Conservation (phyloP, 371 early-diverging fungal genomes). For the Batkoa obscura region DNA sequence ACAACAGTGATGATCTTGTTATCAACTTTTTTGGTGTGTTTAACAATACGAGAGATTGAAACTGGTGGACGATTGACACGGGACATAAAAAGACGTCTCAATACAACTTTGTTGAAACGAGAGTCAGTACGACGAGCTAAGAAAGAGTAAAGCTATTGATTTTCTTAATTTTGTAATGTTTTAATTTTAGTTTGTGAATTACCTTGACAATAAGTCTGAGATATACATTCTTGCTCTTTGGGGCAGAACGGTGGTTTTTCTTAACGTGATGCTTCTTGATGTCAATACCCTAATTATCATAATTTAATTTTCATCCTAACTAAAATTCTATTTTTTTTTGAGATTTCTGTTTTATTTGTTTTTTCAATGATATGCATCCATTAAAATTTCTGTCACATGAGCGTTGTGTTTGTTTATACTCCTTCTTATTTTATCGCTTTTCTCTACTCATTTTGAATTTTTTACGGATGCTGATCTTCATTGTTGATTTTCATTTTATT, state of each 20-base stretch:
- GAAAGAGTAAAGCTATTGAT: conserved; percentile 82
- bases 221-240: conserved; percentile 86
- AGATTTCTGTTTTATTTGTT: no score
- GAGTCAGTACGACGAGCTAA: conserved; percentile 95
- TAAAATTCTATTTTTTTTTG: no score
- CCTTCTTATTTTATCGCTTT: no score
- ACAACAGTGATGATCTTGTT: conserved; percentile 83
- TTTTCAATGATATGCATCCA: no score
- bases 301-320: background rate
- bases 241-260: conserved; percentile 71
- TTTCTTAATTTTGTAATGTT: background rate
- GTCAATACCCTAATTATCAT: conserved; percentile 70
- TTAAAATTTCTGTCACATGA: no score
- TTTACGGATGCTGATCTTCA: no score
- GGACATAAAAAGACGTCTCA: conserved; percentile 97
- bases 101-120: conserved; percentile 94
- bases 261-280: conserved; percentile 87
- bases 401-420: no score
- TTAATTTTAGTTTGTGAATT: conserved; percentile 6
- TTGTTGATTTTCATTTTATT: no score
- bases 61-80: conserved; percentile 91
- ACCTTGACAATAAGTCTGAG: conserved; percentile 89
- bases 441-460: no score
- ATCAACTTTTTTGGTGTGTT: conserved; percentile 35
- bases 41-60: conserved; percentile 71